Evolutionary conservation across 163 green algal genomes (phyloP).

Genomic region (Scenedesmus sp.): DNA sequence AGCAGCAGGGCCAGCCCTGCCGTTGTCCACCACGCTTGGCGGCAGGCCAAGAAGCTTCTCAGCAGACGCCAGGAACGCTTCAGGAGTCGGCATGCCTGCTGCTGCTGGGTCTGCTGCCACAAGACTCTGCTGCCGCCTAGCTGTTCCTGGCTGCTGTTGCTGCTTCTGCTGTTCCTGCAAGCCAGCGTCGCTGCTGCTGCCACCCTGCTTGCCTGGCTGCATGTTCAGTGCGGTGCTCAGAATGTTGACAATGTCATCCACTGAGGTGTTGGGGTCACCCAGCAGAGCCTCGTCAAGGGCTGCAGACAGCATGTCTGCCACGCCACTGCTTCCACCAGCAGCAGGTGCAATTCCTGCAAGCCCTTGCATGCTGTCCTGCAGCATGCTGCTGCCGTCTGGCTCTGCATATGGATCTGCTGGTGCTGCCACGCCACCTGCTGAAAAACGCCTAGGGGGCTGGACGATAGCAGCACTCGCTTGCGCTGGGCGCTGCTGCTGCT

Average conservation of each 20-base stretch:
- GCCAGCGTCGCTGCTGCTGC: not conserved
- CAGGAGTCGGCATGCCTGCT: not conserved
- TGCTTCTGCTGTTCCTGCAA: not conserved
- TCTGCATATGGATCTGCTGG: not conserved
- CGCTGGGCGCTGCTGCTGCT: not conserved
- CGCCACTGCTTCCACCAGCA: not conserved
- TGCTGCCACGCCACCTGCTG: constrained; percentile 8
- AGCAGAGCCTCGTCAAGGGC: constrained; percentile 17
- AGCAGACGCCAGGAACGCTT: not conserved
- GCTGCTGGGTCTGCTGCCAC: not conserved
- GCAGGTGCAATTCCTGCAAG: not conserved
- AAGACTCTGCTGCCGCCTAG: not conserved
- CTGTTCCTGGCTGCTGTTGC: not conserved
- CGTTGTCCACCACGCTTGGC: not conserved
- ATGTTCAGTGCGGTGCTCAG: constrained; percentile 3
- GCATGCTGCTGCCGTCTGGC: not conserved
- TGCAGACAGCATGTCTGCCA: constrained; percentile 27
- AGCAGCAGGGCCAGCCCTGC: too few species aligned
- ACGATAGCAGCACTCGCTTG: not conserved
- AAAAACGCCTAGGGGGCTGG: not conserved
- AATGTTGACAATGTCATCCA: constrained; percentile 10
- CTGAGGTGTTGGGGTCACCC: constrained; percentile 12
- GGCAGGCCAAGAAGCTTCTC: not conserved
- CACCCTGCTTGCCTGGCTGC: not conserved
- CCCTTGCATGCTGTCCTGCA: not conserved